Base-by-base conservation (phyloP, 2,329 filamentous ascomycete species). In the Neurospora sp. region DNA sequence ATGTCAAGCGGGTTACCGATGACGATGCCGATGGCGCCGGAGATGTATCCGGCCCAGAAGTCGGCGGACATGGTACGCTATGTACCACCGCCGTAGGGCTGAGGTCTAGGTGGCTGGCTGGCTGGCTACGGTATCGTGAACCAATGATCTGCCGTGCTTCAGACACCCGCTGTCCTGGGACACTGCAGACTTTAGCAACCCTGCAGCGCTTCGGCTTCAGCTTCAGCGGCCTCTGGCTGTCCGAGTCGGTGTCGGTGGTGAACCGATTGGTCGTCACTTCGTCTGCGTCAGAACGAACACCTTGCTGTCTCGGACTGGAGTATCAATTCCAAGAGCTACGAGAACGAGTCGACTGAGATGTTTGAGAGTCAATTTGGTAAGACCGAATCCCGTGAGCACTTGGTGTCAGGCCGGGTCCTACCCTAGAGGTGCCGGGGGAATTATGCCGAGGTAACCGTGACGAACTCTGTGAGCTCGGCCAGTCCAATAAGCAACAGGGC, bases 21-120 rank as follows among this genome's bases (percentile, higher is more conserved):
- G 67, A 97, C 82, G 76, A 97, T 97, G 66, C 93, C 92, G 67
- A 90, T 85, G 70, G 91, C 93, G 68, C 95, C 95, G 77, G 91
- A 95, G 72, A 96, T 82, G 80, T 97, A 97, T 76, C 94, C 93
- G 70, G 94, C 92, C 92, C 92, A 97, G 80, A 97, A 97, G 78
- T 97, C 94, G 75, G 93, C 88, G 68, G 92, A 92, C 92, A 96
- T 95, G 69, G 33, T 68, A 17, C 8, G 52, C 28, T 17, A 8
- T 52, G 17, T 46, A 46, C 9, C 15, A 13, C 38, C 13, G 67
- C n/a, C 15, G 52, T 62, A 62, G 52, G 52, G 52, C 52, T 58
- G 23, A 28, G 46, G 46, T 33, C 5, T 52, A 13, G 5, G 43
- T 46, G 43, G n/a, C 19, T 23, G n/a, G 43, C 43, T 52, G 43